These are phyloP conservation scores for Eragrostis curvula DNA, from an alignment of 176 grass and related monocot species.

Conservation along the genomic window DNA sequence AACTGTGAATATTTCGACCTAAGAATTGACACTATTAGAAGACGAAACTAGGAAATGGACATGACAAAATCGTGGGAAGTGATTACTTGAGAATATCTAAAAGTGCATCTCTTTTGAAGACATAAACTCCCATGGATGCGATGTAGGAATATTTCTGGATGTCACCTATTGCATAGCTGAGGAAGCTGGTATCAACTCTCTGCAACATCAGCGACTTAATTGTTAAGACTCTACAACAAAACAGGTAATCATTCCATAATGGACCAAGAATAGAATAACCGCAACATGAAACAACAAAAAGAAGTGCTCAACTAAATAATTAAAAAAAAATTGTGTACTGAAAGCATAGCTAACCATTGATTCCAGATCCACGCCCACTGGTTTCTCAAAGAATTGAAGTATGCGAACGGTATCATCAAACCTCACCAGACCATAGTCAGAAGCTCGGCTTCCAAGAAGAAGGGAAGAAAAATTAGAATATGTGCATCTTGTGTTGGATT, in stretches of 20 bases:
- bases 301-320: too few species aligned
- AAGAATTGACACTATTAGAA: conserved; percentile 34
- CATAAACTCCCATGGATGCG: conserved; percentile 88
- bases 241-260: neutral
- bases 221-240: neutral
- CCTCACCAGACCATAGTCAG: conserved; percentile 73
- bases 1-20: conserved; percentile 68
- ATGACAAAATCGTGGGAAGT: neutral
- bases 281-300: conserved; percentile 9
- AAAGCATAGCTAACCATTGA: conserved; percentile 59
- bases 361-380: conserved; percentile 58
- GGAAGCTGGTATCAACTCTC: conserved; percentile 60
- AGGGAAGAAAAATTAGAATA: conserved; percentile 2
- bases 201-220: conserved; percentile 40
- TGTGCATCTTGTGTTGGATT: neutral
- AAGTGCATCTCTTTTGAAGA: conserved; percentile 72
- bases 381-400: conserved; percentile 70
- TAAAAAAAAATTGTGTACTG: too few species aligned
- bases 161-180: conserved; percentile 44
- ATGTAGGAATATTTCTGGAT: conserved; percentile 57
- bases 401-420: conserved; percentile 63
- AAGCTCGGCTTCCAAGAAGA: conserved; percentile 54
- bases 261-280: neutral
- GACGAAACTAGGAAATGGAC: neutral
- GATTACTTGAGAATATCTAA: conserved; percentile 73